A percentile compares a stretch with the other conserved stretches of the same genome.
Conservation (phyloP, 1,284 basidiomycete genomes). For the Heterobasidion irregulare region DNA sequence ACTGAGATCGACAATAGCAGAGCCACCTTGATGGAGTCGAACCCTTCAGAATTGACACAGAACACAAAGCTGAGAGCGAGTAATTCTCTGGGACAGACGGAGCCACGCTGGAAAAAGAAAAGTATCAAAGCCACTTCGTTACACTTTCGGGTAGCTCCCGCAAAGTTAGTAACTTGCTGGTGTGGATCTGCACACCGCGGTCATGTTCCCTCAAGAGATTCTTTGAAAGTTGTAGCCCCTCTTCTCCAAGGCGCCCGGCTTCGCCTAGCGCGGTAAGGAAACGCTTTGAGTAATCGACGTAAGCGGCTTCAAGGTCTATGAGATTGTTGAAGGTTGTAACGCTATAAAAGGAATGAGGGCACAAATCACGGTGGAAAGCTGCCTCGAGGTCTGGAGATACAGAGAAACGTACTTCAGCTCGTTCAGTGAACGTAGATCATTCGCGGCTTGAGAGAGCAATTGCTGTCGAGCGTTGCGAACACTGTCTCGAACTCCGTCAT, state of each 20-base stretch:
- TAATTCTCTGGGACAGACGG: too few species aligned
- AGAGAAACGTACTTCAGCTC: background rate
- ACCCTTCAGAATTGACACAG: too few species aligned
- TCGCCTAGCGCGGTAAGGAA: background rate
- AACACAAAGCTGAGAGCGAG: too few species aligned
- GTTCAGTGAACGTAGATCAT: background rate
- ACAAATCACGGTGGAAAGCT: background rate
- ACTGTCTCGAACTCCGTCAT: background rate
- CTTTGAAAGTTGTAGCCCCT: background rate
- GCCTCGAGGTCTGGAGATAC: background rate
- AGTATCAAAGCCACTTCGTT: background rate
- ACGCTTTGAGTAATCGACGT: background rate
- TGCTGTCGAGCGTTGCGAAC: too few species aligned
- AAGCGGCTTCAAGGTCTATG: background rate
- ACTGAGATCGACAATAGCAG: too few species aligned
- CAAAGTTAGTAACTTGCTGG: background rate
- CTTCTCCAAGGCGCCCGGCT: background rate
- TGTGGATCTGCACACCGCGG: background rate
- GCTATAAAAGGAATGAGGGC: background rate
- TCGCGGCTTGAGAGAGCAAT: background rate
- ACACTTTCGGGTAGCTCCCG: background rate
- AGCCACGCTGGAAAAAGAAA: too few species aligned
- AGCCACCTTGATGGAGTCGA: too few species aligned
- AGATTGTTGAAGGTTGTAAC: background rate
- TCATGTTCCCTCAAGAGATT: background rate